Evolutionary conservation across 768 basidiomycete species (phyloP).

Genomic region (Sarcomyxa edulis): DNA sequence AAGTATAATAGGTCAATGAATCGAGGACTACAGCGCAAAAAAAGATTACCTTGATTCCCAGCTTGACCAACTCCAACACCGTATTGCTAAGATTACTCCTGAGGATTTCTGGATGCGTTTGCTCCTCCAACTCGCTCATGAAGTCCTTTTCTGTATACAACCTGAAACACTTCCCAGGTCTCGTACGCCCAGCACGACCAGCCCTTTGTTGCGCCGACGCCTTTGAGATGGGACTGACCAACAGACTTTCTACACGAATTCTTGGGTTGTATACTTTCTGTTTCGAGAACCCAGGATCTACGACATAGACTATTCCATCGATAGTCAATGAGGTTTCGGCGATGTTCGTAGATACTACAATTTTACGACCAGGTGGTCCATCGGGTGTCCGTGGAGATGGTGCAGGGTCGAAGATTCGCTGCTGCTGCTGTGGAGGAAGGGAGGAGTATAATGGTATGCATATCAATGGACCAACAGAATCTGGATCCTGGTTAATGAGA

Average conservation of each 20-base stretch:
- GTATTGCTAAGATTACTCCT: constrained; percentile 91
- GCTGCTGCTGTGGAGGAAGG: constrained; percentile 90
- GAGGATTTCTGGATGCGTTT: constrained; percentile 95
- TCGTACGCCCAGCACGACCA: constrained; percentile 92
- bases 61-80: constrained; percentile 89
- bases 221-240: constrained; percentile 95
- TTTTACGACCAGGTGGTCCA: constrained; percentile 86
- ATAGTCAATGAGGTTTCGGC: constrained; percentile 98
- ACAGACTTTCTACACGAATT: constrained; percentile 89
- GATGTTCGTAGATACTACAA: constrained; percentile 94
- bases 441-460: constrained; percentile 96
- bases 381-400: constrained; percentile 55
- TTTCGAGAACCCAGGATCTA: constrained; percentile 96
- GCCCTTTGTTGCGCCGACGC: constrained; percentile 95
- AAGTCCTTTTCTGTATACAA: constrained; percentile 97
- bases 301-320: constrained; percentile 99
- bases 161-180: constrained; percentile 96
- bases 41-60: constrained; percentile 74
- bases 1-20: too few relatives aligned
- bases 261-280: constrained; percentile 98
- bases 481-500: constrained; percentile 62
- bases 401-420: constrained; percentile 91
- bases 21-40: too few relatives aligned
- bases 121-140: constrained; percentile 92
- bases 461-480: constrained; percentile 76